Evolutionary conservation across 805 yeast genomes (phyloP).

Genomic region (Komagataella ulmi): DNA sequence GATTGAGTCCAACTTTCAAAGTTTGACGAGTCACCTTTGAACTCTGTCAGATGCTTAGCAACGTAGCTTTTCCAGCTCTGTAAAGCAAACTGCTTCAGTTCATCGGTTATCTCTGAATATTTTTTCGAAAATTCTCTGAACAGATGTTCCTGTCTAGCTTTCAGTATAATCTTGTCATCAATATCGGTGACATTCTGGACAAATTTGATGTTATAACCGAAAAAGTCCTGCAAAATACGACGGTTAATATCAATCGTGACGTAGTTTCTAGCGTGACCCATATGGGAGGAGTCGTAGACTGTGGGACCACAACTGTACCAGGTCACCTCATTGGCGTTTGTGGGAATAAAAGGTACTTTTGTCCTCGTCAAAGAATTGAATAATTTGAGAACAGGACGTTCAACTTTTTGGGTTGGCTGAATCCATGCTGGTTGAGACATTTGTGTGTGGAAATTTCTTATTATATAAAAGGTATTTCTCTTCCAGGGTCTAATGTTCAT

Average conservation of each 20-base stretch:
- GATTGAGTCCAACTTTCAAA: conserved; percentile 38
- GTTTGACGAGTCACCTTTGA: conserved; percentile 16
- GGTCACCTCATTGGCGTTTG: conserved; percentile 46
- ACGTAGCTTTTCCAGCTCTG: conserved; percentile 37
- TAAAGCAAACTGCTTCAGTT: conserved; percentile 24
- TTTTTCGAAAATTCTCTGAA: conserved; percentile 43
- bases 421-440: conserved; percentile 15
- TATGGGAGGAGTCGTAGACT: conserved; percentile 88
- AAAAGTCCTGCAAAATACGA: conserved; percentile 78
- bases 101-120: conserved; percentile 15
- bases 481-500: background rate
- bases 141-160: conserved; percentile 83
- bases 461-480: background rate
- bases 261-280: conserved; percentile 98
- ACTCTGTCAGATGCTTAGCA: conserved; percentile 36
- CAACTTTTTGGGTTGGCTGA: conserved; percentile 11
- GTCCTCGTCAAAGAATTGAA: conserved; percentile 77
- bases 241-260: conserved; percentile 91
- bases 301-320: conserved; percentile 99
- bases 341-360: conserved; percentile 71
- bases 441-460: background rate
- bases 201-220: conserved; percentile 77
- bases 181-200: conserved; percentile 98
- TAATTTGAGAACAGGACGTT: conserved; percentile 38
- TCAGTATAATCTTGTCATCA: conserved; percentile 90